These are phyloP conservation scores for Zopfia rhizophila DNA, from an alignment of 2,329 filamentous ascomycete species.

Conservation along the genomic window DNA sequence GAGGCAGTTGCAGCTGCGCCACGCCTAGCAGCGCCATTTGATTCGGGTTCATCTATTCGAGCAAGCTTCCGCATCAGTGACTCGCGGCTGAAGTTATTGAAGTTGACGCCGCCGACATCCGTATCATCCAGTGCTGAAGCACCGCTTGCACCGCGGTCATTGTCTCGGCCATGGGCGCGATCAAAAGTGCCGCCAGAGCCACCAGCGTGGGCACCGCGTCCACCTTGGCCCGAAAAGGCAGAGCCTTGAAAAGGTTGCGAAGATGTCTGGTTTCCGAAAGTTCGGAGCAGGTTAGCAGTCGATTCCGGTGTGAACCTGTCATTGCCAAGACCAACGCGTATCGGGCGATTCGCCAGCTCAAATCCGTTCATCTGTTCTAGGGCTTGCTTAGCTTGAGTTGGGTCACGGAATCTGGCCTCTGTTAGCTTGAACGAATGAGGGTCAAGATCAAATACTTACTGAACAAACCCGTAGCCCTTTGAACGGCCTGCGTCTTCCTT, in stretches of 20 bases:
- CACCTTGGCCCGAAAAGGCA: conserved; percentile 88
- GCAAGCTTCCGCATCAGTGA: conserved; percentile 98
- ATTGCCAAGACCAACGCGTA: conserved; percentile 98
- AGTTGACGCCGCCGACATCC: conserved; percentile 97
- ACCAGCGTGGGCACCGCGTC: conserved; percentile 83
- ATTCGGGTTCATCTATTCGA: conserved; percentile 81
- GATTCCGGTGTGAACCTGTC: conserved; percentile 99
- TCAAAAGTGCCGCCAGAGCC: conserved; percentile 80
- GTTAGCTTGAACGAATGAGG: conserved; percentile 25
- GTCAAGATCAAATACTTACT: conserved; percentile 75
- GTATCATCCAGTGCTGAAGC: conserved; percentile 97
- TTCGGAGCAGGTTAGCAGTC: conserved; percentile 90
- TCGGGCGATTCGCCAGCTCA: conserved; percentile 94
- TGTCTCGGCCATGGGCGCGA: conserved; percentile 86
- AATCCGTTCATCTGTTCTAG: conserved; percentile 99
- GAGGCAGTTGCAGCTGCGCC: conserved; percentile 70
- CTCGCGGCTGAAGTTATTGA: conserved; percentile 99
- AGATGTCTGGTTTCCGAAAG: conserved; percentile 74
- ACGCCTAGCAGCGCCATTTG: too few species aligned
- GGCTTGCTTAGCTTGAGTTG: conserved; percentile 89
- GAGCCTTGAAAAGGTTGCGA: conserved; percentile 79
- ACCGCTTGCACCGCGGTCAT: conserved; percentile 85
- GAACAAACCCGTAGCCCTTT: conserved; percentile 97
- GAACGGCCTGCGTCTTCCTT: conserved; percentile 83
- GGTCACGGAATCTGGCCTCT: conserved; percentile 81